Evolutionary conservation across 257 asterid species (phyloP), one percentile per base, ranked within the genome.

Genomic region (Solanum tarapatanum): DNA sequence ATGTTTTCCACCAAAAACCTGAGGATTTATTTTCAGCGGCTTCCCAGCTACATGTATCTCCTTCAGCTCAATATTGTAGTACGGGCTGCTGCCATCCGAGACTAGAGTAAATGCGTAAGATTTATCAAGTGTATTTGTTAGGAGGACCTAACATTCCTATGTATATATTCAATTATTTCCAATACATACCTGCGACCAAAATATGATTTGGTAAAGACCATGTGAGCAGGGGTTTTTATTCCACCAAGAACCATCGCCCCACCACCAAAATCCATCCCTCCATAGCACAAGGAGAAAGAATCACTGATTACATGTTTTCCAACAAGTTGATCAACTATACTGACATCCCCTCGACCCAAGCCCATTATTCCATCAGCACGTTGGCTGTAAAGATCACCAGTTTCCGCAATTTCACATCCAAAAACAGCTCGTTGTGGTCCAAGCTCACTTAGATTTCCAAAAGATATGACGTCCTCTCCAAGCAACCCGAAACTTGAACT

Each of bases 281-380:
- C 99, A 45, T 96, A 96, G 89, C 99, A 96, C 87, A 96, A 93
- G 73, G 98, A 95, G 92, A 96, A 96, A n/a, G 98, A 94, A 92
- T 96, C 98, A 84, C 93, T 91, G 87, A 96, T 93, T 45, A 94
- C 96, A 89, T 93, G 90, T 92, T 95, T 96, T 8, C 92, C 94
- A 86, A 96, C 98, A 70, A 96, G 98, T 91, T 96, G 98, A 91
- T 96, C 98, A 68, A 96, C 96, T 74, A 95, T 92, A 93, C 98
- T 95, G 84, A 96, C 95, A 87, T 95, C 98, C 86, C 99, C 99
- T 85, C 98, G 98, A 24, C 98, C 98, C 88, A 96, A 91, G 86
- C 99, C 99, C 97, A 96, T 96, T 86, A 96, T 96, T 55, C 99
- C 98, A 94, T 96, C 98, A 87, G 99, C 99, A 90, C 93, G 99